Percentiles rank a stretch among this genome's conserved stretches.
These are phyloP conservation scores for Margaritispora aquatica DNA, from an alignment of 495 filamentous ascomycete genomes.

Conservation along the genomic window DNA sequence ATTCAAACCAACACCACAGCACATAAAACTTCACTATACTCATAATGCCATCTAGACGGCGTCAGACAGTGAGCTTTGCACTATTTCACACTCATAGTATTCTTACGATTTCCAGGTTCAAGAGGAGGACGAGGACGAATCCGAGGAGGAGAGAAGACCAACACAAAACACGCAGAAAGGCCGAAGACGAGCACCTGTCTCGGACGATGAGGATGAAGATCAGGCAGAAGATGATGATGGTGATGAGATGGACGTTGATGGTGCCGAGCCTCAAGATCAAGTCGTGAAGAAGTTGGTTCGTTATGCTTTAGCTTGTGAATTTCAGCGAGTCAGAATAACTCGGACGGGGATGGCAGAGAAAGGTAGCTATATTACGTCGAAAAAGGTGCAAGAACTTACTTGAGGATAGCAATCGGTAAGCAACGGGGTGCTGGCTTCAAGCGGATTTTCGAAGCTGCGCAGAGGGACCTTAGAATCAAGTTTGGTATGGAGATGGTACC, in stretches of 20 bases:
- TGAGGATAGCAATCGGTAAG: constrained; percentile 45
- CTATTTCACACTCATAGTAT: background rate
- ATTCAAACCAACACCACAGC: no score
- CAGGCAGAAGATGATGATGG: constrained; percentile 27
- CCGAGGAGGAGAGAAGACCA: constrained; percentile 13
- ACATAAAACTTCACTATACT: no score
- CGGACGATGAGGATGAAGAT: constrained; percentile 28
- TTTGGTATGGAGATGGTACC: constrained; percentile 26
- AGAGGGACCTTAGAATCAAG: constrained; percentile 30
- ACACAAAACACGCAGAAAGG: constrained; percentile 16
- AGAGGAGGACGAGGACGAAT: constrained; percentile 15
- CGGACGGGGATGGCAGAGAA: constrained; percentile 73
- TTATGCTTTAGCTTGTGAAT: constrained; percentile 85
- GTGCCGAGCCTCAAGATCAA: constrained; percentile 45
- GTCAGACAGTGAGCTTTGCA: constrained; percentile 8
- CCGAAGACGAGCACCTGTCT: constrained; percentile 4
- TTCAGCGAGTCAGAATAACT: constrained; percentile 69
- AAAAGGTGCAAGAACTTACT: no score
- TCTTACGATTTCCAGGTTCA: constrained; percentile 5
- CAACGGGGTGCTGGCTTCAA: constrained; percentile 56
- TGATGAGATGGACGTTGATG: constrained; percentile 34
- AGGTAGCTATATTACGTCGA: no score
- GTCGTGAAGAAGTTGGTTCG: constrained; percentile 86
- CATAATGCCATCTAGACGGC: constrained; percentile 20
- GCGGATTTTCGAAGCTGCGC: constrained; percentile 59